These are phyloP conservation scores for Colletotrichum sojae DNA, from an alignment of 2,329 filamentous ascomycete genomes.

Conservation along the genomic window DNA sequence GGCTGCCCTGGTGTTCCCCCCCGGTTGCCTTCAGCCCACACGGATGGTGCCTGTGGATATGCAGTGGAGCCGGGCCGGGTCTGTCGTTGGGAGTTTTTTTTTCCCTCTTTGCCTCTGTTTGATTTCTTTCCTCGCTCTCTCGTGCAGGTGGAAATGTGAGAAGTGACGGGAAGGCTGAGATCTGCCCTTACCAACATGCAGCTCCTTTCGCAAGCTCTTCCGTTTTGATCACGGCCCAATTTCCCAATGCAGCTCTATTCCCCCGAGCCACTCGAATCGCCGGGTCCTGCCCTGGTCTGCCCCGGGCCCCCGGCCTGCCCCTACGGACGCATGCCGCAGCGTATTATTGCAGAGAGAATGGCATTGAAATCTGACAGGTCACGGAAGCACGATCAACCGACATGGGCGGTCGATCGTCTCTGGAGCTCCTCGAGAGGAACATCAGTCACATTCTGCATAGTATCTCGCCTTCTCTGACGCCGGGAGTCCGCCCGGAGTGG, in stretches of 20 bases:
- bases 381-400: constrained; percentile 36
- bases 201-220: constrained; percentile 41
- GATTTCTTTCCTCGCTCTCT: constrained; percentile 15
- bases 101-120: constrained; percentile 7
- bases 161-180: constrained; percentile 34
- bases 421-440: constrained; percentile 8
- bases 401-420: constrained; percentile 36
- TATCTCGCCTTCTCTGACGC: constrained; percentile 9
- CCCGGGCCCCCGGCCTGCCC: neutral
- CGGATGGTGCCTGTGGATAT: constrained; percentile 21
- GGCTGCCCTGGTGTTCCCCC: no score
- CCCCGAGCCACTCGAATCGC: constrained; percentile 30
- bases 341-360: neutral
- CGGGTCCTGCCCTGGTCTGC: constrained; percentile 1
- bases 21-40: constrained; percentile 9
- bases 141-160: constrained; percentile 24
- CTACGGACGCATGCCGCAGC: constrained; percentile 12
- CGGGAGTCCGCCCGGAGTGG: constrained; percentile 6
- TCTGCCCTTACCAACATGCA: constrained; percentile 28
- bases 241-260: constrained; percentile 28
- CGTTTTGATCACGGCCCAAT: constrained; percentile 36
- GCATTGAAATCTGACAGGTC: constrained; percentile 32
- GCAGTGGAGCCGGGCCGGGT: constrained; percentile 10
- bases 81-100: constrained; percentile 12
- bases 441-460: neutral